Evolutionary conservation across 768 basidiomycete genomes (phyloP), one percentile per base, ranked within the genome.

Genomic region (Boletus eberwhitei): DNA sequence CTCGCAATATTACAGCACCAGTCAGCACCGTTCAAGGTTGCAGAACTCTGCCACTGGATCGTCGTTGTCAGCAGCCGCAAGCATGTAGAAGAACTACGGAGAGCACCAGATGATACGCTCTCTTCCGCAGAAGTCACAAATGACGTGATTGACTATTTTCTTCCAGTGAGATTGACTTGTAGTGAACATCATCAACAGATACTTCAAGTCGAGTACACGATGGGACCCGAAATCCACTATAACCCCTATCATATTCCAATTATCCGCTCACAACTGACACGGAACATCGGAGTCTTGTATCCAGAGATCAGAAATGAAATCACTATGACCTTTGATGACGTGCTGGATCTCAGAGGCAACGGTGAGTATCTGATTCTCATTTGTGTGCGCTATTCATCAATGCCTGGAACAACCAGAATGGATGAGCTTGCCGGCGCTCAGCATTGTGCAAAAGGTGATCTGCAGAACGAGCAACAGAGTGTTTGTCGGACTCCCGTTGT

Each of bases 301-400:
- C 70, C 74, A 0, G 72, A 74, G 29, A 57, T 83, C 13, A 68
- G 67, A 8, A 72, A 79, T 22, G 82, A 85, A 55, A 66, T 81
- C 17, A 37, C 57, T 0, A 50, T 59, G 0, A 69, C 81, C 0
- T 76, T 81, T 48, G 59, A 65, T 3, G 76, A 76, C 2, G 58
- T 63, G 22, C 66, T 83, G 41, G 51, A 55, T 38, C 57, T 60
- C 21, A 50, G 9, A 6, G 57, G 43, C 2, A 44, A 59, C 12
- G 65, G 65, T 67, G 24, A 45, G 42, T 7, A n/a, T n/a, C n/a
- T n/a, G n/a, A n/a, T n/a, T n/a, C n/a, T n/a, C n/a, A n/a, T n/a
- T n/a, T n/a, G n/a, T n/a, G n/a, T n/a, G n/a, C n/a, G n/a, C n/a
- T n/a, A n/a, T n/a, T n/a, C n/a, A n/a, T n/a, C n/a, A n/a, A n/a